A percentile compares a stretch with the other conserved stretches of the same genome.
Evolutionary conservation across 768 basidiomycete species (phyloP).

Genomic region (Termitomyces sp.): DNA sequence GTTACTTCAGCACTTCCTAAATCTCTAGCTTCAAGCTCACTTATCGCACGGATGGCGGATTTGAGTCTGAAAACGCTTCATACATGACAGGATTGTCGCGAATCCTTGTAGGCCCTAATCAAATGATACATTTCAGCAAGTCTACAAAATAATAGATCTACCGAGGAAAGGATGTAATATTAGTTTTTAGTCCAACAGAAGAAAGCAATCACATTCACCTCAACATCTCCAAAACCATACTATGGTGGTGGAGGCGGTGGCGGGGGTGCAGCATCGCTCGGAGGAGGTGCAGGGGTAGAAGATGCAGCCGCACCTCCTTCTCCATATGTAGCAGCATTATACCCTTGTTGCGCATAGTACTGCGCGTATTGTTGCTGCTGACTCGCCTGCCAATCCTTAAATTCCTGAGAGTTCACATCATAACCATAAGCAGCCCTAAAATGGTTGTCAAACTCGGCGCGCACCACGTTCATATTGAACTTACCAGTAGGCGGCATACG

Average conservation of each 20-base stretch:
- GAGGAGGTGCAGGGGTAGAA: slow-evolving; percentile 26
- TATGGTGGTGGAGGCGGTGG: neutral
- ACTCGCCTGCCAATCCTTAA: slow-evolving; percentile 76
- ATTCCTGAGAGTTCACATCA: slow-evolving; percentile 77
- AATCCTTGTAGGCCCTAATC: neutral
- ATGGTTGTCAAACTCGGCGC: neutral
- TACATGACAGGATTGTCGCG: neutral
- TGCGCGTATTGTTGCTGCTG: slow-evolving; percentile 71
- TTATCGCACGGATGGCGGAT: neutral
- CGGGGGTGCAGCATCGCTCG: slow-evolving; percentile 11
- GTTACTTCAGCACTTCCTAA: neutral
- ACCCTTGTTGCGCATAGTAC: slow-evolving; percentile 61
- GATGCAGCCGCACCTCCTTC: slow-evolving; percentile 9
- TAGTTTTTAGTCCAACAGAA: neutral
- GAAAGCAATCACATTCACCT: neutral
- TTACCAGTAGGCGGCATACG: slow-evolving; percentile 58
- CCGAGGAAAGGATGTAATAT: neutral
- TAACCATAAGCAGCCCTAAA: slow-evolving; percentile 76
- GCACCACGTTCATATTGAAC: slow-evolving; percentile 17
- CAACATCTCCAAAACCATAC: neutral
- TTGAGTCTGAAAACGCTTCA: neutral
- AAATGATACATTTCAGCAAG: slow-evolving; percentile 6
- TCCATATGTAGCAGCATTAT: slow-evolving; percentile 24
- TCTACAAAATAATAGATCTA: slow-evolving; percentile 5
- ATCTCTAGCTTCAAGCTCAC: neutral